Evolutionary conservation across 371 early-diverging fungal species (phyloP).

Genomic region (Mortierella sp.): DNA sequence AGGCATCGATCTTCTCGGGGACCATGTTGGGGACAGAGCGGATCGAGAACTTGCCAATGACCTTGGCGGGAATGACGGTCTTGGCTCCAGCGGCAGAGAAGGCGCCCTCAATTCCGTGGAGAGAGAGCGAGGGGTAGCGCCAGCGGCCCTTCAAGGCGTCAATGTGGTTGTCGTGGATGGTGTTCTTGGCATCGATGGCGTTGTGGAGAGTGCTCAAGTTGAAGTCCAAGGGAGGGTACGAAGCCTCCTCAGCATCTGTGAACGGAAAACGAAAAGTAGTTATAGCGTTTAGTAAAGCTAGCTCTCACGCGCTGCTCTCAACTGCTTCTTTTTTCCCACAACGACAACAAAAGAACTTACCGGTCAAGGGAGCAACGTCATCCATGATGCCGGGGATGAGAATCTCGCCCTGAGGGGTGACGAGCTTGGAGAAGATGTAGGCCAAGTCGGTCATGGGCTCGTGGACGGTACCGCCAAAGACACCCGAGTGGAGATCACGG

Average conservation of each 20-base stretch:
- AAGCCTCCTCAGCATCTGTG: conserved; percentile 78
- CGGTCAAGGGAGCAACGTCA: conserved; percentile 88
- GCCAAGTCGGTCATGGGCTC: conserved; percentile 98
- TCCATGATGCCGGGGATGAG: conserved; percentile 94
- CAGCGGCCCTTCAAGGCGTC: conserved; percentile 91
- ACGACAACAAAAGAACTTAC: conserved; percentile 47
- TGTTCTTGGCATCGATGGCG: conserved; percentile 85
- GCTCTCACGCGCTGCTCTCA: neutral
- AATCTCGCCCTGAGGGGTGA: conserved; percentile 89
- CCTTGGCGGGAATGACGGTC: conserved; percentile 97
- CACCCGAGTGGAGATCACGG: conserved; percentile 96
- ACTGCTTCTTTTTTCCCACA: neutral
- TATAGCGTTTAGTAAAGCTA: neutral
- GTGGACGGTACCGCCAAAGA: conserved; percentile 97
- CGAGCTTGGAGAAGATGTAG: conserved; percentile 87
- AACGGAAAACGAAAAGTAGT: neutral
- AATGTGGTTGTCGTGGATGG: conserved; percentile 82
- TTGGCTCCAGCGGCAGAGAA: conserved; percentile 95
- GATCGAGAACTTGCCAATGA: conserved; percentile 97
- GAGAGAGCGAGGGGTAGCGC: conserved; percentile 95
- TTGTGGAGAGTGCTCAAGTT: conserved; percentile 81
- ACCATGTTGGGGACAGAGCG: conserved; percentile 94
- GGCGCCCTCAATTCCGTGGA: conserved; percentile 98
- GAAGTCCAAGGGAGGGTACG: conserved; percentile 90
- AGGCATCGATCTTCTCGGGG: conserved; percentile 81